Base-by-base conservation (phyloP, 176 grass and related monocot species). In the Thalia dealbata region DNA sequence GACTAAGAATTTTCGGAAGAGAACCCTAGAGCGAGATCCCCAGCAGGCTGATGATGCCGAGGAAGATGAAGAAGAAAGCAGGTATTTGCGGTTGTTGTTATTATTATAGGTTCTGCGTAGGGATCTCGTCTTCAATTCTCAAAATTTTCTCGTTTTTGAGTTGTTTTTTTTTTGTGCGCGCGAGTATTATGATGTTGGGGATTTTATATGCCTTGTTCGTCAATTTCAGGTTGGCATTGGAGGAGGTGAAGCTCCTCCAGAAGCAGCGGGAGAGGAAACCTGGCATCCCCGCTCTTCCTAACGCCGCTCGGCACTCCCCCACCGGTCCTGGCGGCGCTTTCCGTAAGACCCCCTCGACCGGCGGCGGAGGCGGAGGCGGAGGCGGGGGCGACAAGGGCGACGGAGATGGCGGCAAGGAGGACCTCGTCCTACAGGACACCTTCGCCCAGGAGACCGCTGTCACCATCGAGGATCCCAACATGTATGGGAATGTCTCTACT, bases 391-490 rank as follows among this genome's bases (percentile, higher is more conserved):
- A 41, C 52, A 21, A 70, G 68, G 77, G 64, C 5, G 64, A 68
- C 11, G 64, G 48, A 0, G 65, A 78, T 58, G 76, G 61, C 29
- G 76, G 30, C 23, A 91, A 91, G 75, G 89, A 92, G 83, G 89
- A 92, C 24, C 86, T 88, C 42, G 89, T 97, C 8, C 86, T 97
- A 0, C 93, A 97, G 76, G 93, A 97, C 43, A 97, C 93, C 81
- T 97, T 97, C 46, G 93, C 93, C n/a, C 93, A 97, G 90, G 93
- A 91, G 83, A 97, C 93, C 0, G 89, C 85, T 16, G 83, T 91
- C 52, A 97, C 93, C 61, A 66, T 97, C 54, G 93, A 97, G 78
- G 93, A 97, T 58, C 93, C 93, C 42, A 97, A 97, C 77, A 97
- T 97, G 93, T 91, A 83, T 62, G 32, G 11, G n/a, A 14, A 7